Evolutionary conservation across 805 yeast genomes (phyloP), one percentile per base, ranked within the genome.

Genomic region (Torulaspora franciscae): DNA sequence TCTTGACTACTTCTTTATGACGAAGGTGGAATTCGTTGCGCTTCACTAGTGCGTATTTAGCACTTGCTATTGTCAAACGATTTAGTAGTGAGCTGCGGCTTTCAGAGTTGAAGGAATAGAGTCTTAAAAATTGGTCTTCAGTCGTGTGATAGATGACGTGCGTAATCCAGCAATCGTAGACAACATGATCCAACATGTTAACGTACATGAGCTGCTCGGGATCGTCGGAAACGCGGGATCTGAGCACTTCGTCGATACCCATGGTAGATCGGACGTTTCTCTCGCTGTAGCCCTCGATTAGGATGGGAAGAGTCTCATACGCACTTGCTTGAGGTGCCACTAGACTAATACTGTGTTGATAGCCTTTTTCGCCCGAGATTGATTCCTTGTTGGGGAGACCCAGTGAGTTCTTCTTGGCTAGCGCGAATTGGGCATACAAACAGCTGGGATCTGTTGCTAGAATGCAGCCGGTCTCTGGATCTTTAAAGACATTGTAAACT

Each of bases 381-480:
- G 43, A n/a, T 7, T 11, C 15, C 7, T 24, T 32, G 43, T 37
- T 24, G 52, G 83, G 83, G 24, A 80, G 56, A 32, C 62, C 64
- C 32, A 75, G 56, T 1, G 54, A 48, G 46, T 76, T 73, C 49
- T 74, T 76, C 32, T 66, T 49, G 29, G 79, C 71, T 28, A 81
- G 57, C 0, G 75, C 55, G 19, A 81, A 60, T 37, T 76, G 68
- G 9, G 72, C 65, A 14, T 69, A 67, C 7, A 80, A 59, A 39
- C 85, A 76, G 10, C 73, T 56, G 0, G 88, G 88, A 52, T 83
- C 89, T 0, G 77, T 69, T 1, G 86, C 80, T 1, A 76, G 53
- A 13, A 62, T 50, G 0, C 59, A 52, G 7, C 57, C 46, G 1
- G 52, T 39, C 9, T 48, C 55, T 28, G 62, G 60, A 10, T 64